Base-by-base conservation (phyloP, 495 filamentous ascomycete species). In the Podospora pseudoanserina region DNA sequence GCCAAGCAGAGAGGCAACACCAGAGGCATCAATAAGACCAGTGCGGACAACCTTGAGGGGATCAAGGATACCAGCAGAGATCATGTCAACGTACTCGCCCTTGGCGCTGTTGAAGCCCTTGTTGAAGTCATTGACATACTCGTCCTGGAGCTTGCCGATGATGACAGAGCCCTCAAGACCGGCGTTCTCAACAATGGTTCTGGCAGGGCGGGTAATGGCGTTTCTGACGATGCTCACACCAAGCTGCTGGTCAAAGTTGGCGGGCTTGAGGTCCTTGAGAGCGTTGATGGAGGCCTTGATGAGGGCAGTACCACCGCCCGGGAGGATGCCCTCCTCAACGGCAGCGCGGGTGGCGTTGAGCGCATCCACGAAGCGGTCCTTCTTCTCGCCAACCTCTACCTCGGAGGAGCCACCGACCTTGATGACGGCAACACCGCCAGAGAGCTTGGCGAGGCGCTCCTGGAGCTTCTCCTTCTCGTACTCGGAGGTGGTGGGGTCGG, bases 401-500 rank as follows among this genome's bases (percentile, higher is more conserved):
- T 99, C 95, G 72, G 94, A 97, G 67, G 93, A 85, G 80, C 95
- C 95, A 74, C 95, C 95, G 72, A 99, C 95, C 86, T 94, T 97
- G 87, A 99, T 98, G 81, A 99, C 95, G 70, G 95, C 95, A 76
- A 99, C 95, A 87, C 95, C 95, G 65, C 95, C 95, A 60, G 95
- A 98, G 72, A 99, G 92, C 90, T 99, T 99, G 73, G 95, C 95
- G 63, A 98, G 91, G 83, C 95, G 95, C 84, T 99, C 95, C 82
- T 98, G 95, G 66, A 99, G 91, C 88, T 99, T 99, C 89, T 99
- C 95, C 86, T 97, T 97, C 87, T 99, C 95, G 83, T 99, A 98
- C 74, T 98, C 96, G 68, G 93, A 96, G 68, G 95, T 98, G 68
- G 86, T 87, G 32, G 95, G 89, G 84, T 98, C 95, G 70, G 81